A percentile compares a stretch with the other conserved stretches of the same genome.
phyloP scores from a whole-genome alignment of 768 basidiomycete species.

The Auriscalpium orientale region DNA sequence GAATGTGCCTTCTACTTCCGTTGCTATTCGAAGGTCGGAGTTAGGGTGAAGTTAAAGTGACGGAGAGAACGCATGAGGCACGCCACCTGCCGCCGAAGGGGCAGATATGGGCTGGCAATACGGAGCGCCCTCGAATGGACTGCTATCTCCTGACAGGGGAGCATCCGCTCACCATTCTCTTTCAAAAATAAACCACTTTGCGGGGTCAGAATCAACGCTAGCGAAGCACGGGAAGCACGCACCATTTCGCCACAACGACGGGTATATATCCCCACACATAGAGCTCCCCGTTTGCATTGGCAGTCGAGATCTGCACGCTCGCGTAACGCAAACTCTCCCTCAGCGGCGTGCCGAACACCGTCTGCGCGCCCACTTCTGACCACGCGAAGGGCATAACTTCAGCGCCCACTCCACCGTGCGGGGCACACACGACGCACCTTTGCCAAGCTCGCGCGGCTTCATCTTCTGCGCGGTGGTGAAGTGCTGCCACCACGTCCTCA shows the following conservation, averaged over 20 bases:
- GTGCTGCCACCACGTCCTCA: constrained; percentile 80
- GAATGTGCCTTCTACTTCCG: constrained; percentile 89
- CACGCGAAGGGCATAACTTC: constrained; percentile 9
- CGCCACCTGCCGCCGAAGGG: too few relatives aligned
- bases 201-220: constrained; percentile 3
- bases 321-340: constrained; percentile 80
- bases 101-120: too few relatives aligned
- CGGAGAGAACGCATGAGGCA: too few relatives aligned
- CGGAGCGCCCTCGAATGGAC: neutral
- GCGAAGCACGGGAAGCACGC: constrained; percentile 23
- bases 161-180: constrained; percentile 60
- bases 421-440: constrained; percentile 28
- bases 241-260: constrained; percentile 97
- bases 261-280: constrained; percentile 95
- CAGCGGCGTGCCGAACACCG: constrained; percentile 83
- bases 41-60: neutral
- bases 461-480: constrained; percentile 57
- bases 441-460: constrained; percentile 40
- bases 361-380: constrained; percentile 30
- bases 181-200: constrained; percentile 87
- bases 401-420: neutral
- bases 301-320: constrained; percentile 89
- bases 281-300: constrained; percentile 71
- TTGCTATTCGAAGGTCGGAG: constrained; percentile 40
- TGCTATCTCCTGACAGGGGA: neutral